A percentile compares a stretch with the other conserved stretches of the same genome.
These are phyloP conservation scores for Saccharum hybrid DNA, from an alignment of 202 grass and related monocot species.

Conservation along the genomic window DNA sequence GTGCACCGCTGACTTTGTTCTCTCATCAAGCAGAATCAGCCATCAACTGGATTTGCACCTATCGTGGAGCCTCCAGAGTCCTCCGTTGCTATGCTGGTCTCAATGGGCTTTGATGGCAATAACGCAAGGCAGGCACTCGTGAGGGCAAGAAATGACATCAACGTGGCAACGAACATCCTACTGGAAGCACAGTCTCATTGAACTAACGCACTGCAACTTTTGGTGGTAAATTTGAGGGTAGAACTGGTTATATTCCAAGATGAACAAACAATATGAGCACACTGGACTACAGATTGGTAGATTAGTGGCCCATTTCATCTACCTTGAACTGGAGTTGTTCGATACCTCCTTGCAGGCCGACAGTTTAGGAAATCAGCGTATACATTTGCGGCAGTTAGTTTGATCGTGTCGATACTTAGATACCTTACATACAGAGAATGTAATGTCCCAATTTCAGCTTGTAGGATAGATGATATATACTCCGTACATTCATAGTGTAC, in stretches of 20 bases:
- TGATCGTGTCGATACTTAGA: conserved; percentile 49
- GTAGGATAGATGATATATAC: conserved; percentile 43
- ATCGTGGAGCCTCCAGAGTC: conserved; percentile 76
- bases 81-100: conserved; percentile 79
- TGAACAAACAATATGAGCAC: not conserved
- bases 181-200: conserved; percentile 78
- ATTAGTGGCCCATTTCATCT: conserved; percentile 23
- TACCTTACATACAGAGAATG: conserved; percentile 33
- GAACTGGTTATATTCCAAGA: conserved; percentile 28
- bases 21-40: conserved; percentile 52
- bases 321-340: conserved; percentile 15
- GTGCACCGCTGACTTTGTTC: conserved; percentile 9
- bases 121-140: conserved; percentile 80
- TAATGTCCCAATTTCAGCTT: conserved; percentile 42
- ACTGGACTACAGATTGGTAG: not conserved
- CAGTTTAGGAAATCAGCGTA: conserved; percentile 36
- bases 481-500: conserved; percentile 39
- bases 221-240: conserved; percentile 4
- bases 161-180: conserved; percentile 91
- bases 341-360: conserved; percentile 11
- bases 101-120: conserved; percentile 91
- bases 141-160: conserved; percentile 85
- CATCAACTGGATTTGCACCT: conserved; percentile 50
- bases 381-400: conserved; percentile 33
- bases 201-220: conserved; percentile 37